Conservation (phyloP, 2,329 filamentous ascomycete genomes). For the Cladosporium halotolerans region DNA sequence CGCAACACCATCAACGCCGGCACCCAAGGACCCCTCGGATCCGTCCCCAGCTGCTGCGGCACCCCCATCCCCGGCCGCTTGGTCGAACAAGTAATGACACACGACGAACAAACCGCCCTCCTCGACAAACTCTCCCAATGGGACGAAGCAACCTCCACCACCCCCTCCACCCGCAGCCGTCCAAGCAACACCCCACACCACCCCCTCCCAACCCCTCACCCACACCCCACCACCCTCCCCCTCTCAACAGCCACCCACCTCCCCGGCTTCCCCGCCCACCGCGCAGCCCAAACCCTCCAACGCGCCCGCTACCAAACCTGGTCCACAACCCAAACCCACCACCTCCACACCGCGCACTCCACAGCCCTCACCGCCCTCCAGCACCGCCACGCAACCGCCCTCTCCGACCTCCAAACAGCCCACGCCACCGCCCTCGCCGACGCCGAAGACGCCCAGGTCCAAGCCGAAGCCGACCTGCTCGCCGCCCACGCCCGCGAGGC, state of each 20-base stretch:
- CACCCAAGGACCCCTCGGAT: conserved; percentile 25
- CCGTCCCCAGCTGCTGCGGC: conserved; percentile 37
- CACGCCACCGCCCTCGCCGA: conserved; percentile 35
- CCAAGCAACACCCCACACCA: neutral
- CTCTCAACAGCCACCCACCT: neutral
- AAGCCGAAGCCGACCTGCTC: conserved; percentile 38
- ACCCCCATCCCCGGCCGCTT: conserved; percentile 34
- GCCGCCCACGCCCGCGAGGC: conserved; percentile 36
- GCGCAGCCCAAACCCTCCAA: conserved; percentile 23
- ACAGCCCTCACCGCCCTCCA: conserved; percentile 15
- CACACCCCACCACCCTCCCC: conserved; percentile 17
- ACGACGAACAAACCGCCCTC: conserved; percentile 33
- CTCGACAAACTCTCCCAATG: conserved; percentile 27
- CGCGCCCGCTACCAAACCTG: conserved; percentile 26
- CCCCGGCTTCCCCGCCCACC: conserved; percentile 23
- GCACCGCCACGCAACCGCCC: conserved; percentile 16
- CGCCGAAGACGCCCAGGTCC: conserved; percentile 41
- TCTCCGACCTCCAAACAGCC: conserved; percentile 26
- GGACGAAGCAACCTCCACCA: conserved; percentile 23
- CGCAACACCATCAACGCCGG: conserved; percentile 29
- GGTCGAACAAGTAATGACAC: conserved; percentile 34
- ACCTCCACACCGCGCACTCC: conserved; percentile 18
- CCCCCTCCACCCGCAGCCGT: neutral
- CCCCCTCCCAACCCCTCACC: conserved; percentile 10
- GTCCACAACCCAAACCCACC: conserved; percentile 19